Percentiles rank a stretch among this genome's conserved stretches.
Conservation (phyloP, 148 eudicot genomes). For the Vaccinium myrtillus region DNA sequence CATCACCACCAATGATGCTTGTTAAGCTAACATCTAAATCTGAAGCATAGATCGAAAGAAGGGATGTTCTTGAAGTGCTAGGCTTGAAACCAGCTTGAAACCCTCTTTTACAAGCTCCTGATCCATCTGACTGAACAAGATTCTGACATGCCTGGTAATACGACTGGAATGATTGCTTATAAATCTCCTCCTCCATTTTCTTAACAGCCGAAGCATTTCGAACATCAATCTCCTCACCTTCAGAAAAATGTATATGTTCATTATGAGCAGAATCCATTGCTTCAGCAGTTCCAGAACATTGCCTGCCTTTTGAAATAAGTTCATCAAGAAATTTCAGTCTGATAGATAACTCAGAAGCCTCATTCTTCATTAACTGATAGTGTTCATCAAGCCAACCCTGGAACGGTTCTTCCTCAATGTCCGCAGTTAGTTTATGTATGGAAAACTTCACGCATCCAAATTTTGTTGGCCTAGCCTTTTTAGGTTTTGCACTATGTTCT, state of each 20-base stretch:
- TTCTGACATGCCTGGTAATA: constrained; percentile 83
- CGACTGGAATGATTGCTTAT: constrained; percentile 70
- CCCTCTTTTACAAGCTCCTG: constrained; percentile 87
- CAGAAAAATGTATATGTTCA: constrained; percentile 32
- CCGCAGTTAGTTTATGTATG: constrained; percentile 76
- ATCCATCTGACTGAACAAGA: constrained; percentile 64
- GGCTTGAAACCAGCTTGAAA: constrained; percentile 93
- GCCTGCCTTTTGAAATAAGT: constrained; percentile 46
- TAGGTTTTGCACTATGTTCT: constrained; percentile 60
- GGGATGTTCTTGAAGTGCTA: constrained; percentile 70
- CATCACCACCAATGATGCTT: constrained; percentile 86
- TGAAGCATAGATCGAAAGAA: constrained; percentile 71
- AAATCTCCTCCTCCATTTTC: constrained; percentile 70
- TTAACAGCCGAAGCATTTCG: constrained; percentile 53
- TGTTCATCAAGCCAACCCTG: constrained; percentile 99
- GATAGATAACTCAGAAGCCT: constrained; percentile 87
- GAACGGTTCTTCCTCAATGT: constrained; percentile 93
- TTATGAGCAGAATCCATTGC: constrained; percentile 41
- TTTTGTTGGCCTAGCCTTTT: constrained; percentile 56
- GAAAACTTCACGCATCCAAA: constrained; percentile 68
- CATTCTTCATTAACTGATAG: constrained; percentile 75
- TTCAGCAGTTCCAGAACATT: constrained; percentile 43
- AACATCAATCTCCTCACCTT: constrained; percentile 60
- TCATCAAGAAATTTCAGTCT: constrained; percentile 82
- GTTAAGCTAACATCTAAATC: constrained; percentile 68